A percentile compares a stretch with the other conserved stretches of the same genome.
Conservation (phyloP, 345 rosid genomes). For the Dimocarpus longan region DNA sequence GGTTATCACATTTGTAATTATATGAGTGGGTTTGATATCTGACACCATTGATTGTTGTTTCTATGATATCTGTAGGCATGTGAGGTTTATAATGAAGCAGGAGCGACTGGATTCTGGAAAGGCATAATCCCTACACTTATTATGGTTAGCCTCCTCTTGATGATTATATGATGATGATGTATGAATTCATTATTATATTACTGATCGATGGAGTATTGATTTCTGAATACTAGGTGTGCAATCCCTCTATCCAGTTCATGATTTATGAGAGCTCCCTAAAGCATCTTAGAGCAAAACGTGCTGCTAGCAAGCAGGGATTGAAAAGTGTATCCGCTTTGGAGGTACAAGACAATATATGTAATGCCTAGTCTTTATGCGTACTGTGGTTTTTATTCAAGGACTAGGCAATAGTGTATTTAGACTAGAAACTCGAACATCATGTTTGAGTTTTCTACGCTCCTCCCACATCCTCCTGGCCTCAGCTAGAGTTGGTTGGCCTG, state of each 20-base stretch:
- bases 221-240: constrained; percentile 55
- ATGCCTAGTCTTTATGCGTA: constrained; percentile 10
- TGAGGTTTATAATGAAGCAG: constrained; percentile 64
- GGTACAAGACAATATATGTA: constrained; percentile 33
- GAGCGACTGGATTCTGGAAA: constrained; percentile 70
- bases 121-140: constrained; percentile 71
- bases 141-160: constrained; percentile 48
- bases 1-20: background rate
- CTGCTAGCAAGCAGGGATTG: constrained; percentile 37
- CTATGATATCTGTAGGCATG: constrained; percentile 39
- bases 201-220: constrained; percentile 3
- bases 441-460: background rate
- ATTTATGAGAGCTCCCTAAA: constrained; percentile 63
- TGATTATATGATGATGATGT: background rate
- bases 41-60: background rate
- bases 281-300: constrained; percentile 49
- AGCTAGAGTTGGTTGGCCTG: background rate
- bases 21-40: background rate
- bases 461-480: background rate
- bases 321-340: constrained; percentile 58
- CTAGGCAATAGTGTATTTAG: background rate
- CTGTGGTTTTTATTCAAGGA: background rate
- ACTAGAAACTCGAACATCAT: background rate
- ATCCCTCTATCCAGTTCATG: constrained; percentile 79
- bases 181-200: constrained; percentile 13